Conservation (phyloP, 2,329 filamentous ascomycete genomes). For the Calonectria hongkongensis region DNA sequence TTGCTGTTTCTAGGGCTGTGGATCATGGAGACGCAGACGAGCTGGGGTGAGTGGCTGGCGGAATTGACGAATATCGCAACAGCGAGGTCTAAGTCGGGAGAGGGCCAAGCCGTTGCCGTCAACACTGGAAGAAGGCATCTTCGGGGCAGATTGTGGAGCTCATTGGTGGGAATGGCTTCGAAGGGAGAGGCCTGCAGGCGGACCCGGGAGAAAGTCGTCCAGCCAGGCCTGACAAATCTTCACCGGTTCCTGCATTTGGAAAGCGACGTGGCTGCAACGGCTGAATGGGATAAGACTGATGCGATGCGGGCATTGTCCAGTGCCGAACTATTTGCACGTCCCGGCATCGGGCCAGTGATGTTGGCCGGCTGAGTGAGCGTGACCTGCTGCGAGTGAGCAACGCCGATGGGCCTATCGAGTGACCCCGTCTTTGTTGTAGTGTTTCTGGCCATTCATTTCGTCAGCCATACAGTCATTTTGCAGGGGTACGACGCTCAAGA, state of each 20-base stretch:
- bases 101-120: conserved; percentile 14
- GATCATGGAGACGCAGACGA: conserved; percentile 7
- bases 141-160: conserved; percentile 23
- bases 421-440: conserved; percentile 22
- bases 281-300: conserved; percentile 37
- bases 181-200: conserved; percentile 45
- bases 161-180: conserved; percentile 50
- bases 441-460: conserved; percentile 27
- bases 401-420: conserved; percentile 20
- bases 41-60: conserved; percentile 15
- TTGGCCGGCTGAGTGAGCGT: conserved; percentile 25
- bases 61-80: conserved; percentile 33
- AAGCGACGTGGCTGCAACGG: conserved; percentile 53
- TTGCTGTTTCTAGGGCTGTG: conserved; percentile 25
- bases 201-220: conserved; percentile 49
- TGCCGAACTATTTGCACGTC: conserved; percentile 14
- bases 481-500: conserved; percentile 19
- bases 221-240: conserved; percentile 51
- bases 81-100: conserved; percentile 37
- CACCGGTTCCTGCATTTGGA: conserved; percentile 60
- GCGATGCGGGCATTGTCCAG: conserved; percentile 14
- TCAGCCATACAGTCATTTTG: conserved; percentile 18
- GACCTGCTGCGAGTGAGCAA: conserved; percentile 37
- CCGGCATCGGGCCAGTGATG: conserved; percentile 32
- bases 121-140: conserved; percentile 25